phyloP scores from a whole-genome alignment of 352 stramenopile genomes.

The Phytophthora tubulina region DNA sequence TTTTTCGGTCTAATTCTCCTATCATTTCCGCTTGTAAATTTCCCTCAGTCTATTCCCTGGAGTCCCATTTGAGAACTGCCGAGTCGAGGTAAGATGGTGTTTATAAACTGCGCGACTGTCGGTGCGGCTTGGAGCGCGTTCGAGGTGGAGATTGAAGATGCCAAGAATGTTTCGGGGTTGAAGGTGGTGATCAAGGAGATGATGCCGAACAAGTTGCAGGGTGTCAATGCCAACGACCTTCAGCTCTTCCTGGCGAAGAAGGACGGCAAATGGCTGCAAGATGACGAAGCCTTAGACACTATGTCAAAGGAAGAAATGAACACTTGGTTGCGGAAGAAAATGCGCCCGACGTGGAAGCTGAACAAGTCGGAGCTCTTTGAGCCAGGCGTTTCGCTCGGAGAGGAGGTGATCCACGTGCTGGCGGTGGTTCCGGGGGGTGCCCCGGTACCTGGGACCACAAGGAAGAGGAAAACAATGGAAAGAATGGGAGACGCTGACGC shows the following conservation, averaged over 20 bases:
- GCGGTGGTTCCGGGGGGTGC: neutral
- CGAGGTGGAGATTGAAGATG: neutral
- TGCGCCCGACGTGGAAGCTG: slow-evolving; percentile 24
- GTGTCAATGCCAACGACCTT: neutral
- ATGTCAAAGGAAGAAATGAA: too few species aligned
- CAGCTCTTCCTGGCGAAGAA: slow-evolving; percentile 20
- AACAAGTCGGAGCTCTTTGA: slow-evolving; percentile 19
- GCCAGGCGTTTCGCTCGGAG: slow-evolving; percentile 15
- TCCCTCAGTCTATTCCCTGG: too few species aligned
- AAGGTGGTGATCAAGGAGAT: slow-evolving; percentile 9
- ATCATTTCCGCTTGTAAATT: too few species aligned
- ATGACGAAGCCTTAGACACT: neutral
- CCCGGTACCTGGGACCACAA: slow-evolving; percentile 9
- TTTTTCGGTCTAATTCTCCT: too few species aligned
- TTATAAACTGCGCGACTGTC: neutral
- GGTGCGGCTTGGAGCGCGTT: neutral
- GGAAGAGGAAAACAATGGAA: slow-evolving; percentile 22
- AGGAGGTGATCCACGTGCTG: slow-evolving; percentile 17
- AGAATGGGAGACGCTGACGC: slow-evolving; percentile 7
- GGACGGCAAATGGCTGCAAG: slow-evolving; percentile 5
- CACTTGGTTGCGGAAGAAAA: neutral
- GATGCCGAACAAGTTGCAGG: neutral
- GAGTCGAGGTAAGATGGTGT: neutral
- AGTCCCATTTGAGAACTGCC: neutral
- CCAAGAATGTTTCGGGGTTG: neutral